Evolutionary conservation across 2,329 filamentous ascomycete species (phyloP).

Genomic region (Talaromyces sp.): DNA sequence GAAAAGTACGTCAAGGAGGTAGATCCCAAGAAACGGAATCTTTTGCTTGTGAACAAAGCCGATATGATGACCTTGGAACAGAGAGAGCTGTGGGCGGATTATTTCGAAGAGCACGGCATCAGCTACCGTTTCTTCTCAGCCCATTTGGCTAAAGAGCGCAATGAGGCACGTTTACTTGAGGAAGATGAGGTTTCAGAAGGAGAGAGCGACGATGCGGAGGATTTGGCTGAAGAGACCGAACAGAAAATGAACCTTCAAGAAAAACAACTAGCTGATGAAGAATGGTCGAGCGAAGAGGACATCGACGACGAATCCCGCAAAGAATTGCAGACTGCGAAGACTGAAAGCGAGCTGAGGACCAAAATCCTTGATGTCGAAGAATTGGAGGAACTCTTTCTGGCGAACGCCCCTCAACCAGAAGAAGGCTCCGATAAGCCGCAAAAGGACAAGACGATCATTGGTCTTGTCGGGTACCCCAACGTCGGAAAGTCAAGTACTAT

Average conservation of each 20-base stretch:
- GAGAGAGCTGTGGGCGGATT: conserved; percentile 77
- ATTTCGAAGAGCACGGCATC: conserved; percentile 77
- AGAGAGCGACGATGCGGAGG: conserved; percentile 46
- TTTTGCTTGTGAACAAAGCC: conserved; percentile 95
- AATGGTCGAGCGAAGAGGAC: conserved; percentile 30
- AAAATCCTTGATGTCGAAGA: conserved; percentile 90
- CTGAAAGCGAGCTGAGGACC: conserved; percentile 50
- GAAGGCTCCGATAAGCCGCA: conserved; percentile 43
- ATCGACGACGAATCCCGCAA: conserved; percentile 36
- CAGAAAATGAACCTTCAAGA: conserved; percentile 49
- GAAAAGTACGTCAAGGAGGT: conserved; percentile 94
- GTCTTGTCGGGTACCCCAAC: conserved; percentile 95
- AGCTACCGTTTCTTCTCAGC: conserved; percentile 97
- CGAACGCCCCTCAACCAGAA: conserved; percentile 62
- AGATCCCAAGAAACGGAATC: conserved; percentile 79
- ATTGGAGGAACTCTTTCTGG: conserved; percentile 80
- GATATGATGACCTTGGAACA: conserved; percentile 96
- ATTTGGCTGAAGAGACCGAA: conserved; percentile 42
- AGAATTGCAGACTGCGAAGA: conserved; percentile 27
- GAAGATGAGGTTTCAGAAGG: conserved; percentile 37
- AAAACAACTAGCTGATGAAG: conserved; percentile 32
- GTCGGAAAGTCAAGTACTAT: conserved; percentile 99
- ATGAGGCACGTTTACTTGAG: conserved; percentile 64
- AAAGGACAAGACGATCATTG: conserved; percentile 75
- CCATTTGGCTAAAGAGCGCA: conserved; percentile 81